Evolutionary conservation across 345 rosid genomes (phyloP).

Genomic region (Erucastrum elatum): DNA sequence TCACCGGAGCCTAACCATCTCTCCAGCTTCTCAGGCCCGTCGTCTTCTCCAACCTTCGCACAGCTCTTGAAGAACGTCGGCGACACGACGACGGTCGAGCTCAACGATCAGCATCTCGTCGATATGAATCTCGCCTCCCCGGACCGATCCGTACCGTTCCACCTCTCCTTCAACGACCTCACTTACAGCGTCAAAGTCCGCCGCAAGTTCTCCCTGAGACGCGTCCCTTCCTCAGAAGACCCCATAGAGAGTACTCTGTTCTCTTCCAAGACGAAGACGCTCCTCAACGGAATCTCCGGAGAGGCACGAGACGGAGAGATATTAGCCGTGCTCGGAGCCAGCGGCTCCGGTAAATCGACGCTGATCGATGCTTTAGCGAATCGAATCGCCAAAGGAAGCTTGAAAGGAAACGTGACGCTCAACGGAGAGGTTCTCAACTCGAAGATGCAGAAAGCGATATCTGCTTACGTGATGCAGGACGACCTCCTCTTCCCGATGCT

Average conservation of each 20-base stretch:
- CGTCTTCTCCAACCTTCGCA: slow-evolving; percentile 61
- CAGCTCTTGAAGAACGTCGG: slow-evolving; percentile 72
- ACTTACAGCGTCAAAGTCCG: slow-evolving; percentile 71
- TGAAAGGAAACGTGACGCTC: slow-evolving; percentile 64
- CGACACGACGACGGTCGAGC: slow-evolving; percentile 47
- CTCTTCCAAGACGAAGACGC: slow-evolving; percentile 56
- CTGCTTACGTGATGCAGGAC: slow-evolving; percentile 95
- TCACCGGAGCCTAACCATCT: slow-evolving; percentile 43
- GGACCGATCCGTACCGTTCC: slow-evolving; percentile 57
- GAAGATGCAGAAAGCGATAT: slow-evolving; percentile 74
- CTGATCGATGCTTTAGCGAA: slow-evolving; percentile 81
- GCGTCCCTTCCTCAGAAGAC: slow-evolving; percentile 33
- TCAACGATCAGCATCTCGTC: slow-evolving; percentile 41
- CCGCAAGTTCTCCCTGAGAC: slow-evolving; percentile 48
- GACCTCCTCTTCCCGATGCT: slow-evolving; percentile 85
- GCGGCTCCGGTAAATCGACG: slow-evolving; percentile 94
- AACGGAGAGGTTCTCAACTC: slow-evolving; percentile 80
- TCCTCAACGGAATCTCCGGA: slow-evolving; percentile 78
- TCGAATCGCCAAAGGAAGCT: slow-evolving; percentile 69
- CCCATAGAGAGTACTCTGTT: slow-evolving; percentile 43
- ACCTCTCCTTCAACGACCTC: slow-evolving; percentile 74
- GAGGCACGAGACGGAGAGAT: slow-evolving; percentile 91
- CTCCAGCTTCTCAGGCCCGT: slow-evolving; percentile 7
- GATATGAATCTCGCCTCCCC: slow-evolving; percentile 42
- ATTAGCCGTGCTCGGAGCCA: slow-evolving; percentile 84